Evolutionary conservation across 306 rosid species (phyloP).

Genomic region (Glycine tomentella): DNA sequence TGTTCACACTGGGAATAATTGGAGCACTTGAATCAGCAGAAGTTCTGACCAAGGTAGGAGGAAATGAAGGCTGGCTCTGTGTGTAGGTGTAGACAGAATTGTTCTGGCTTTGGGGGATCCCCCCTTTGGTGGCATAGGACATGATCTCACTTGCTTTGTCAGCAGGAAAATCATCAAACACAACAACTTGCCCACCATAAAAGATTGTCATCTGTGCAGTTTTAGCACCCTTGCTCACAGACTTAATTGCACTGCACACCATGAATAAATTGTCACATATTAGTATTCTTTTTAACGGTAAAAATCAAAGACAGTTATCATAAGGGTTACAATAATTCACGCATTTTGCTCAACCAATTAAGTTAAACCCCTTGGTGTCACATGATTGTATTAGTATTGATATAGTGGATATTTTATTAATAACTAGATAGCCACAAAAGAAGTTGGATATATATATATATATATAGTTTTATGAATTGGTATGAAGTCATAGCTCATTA

Average conservation of each 20-base stretch:
- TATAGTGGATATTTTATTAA: no score
- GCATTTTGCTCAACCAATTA: no score
- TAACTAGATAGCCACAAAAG: no score
- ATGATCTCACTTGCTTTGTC: constrained; percentile 79
- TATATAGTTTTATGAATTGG: neutral
- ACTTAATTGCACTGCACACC: constrained; percentile 56
- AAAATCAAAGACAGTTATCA: no score
- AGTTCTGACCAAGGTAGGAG: constrained; percentile 49
- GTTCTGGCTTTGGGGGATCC: constrained; percentile 48
- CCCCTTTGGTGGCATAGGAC: constrained; percentile 65
- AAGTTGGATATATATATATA: no score
- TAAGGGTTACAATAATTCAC: no score
- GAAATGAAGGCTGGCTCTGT: constrained; percentile 53
- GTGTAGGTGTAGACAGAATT: constrained; percentile 44
- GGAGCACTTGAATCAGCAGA: constrained; percentile 52
- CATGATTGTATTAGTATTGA: no score
- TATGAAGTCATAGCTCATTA: neutral
- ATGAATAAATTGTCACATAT: constrained; percentile 36
- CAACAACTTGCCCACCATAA: constrained; percentile 81
- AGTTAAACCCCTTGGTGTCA: no score
- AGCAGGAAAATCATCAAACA: constrained; percentile 73
- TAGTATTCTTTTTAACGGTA: neutral
- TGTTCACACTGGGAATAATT: constrained; percentile 44
- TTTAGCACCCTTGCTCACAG: constrained; percentile 52
- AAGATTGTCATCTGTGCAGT: constrained; percentile 85